These are phyloP conservation scores for Arthrobotrys pseudoclavata DNA, from an alignment of 2,329 filamentous ascomycete species.

Conservation along the genomic window DNA sequence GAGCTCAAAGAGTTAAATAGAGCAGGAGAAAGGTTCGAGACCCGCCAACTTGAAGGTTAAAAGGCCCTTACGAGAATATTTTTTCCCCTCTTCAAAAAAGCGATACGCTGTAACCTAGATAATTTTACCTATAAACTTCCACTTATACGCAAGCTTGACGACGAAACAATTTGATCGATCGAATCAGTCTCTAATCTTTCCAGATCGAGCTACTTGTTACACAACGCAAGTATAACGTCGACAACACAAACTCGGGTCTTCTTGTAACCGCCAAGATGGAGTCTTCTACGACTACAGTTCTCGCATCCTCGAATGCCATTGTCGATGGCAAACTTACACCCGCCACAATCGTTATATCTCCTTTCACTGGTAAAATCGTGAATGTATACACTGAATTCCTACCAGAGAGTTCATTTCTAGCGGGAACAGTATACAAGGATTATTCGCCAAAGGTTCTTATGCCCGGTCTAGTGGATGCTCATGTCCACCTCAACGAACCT, in stretches of 20 bases:
- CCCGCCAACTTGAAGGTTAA: constrained; percentile 21
- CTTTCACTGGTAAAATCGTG: constrained; percentile 84
- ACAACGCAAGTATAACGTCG: constrained; percentile 53
- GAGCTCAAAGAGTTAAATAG: constrained; percentile 56
- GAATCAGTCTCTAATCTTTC: constrained; percentile 10
- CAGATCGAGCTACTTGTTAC: constrained; percentile 36
- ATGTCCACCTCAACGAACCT: constrained; percentile 97
- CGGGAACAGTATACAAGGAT: constrained; percentile 80
- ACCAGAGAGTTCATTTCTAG: constrained; percentile 80
- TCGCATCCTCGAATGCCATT: constrained; percentile 86
- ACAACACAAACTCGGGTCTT: constrained; percentile 37
- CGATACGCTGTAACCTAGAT: neutral
- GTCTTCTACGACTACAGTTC: constrained; percentile 72
- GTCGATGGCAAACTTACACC: constrained; percentile 82
- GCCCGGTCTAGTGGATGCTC: constrained; percentile 93
- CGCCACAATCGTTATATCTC: constrained; percentile 85
- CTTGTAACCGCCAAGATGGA: constrained; percentile 65
- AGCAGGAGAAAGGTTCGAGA: constrained; percentile 49
- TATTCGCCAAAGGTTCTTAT: constrained; percentile 87
- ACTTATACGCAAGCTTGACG: no score
- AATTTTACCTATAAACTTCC: neutral
- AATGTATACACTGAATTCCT: constrained; percentile 80
- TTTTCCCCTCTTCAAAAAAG: neutral
- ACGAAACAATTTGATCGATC: neutral
- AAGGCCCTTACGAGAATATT: constrained; percentile 38